These are phyloP conservation scores for Entomortierella lignicola DNA, from an alignment of 192 early-diverging fungal genomes.

Conservation along the genomic window DNA sequence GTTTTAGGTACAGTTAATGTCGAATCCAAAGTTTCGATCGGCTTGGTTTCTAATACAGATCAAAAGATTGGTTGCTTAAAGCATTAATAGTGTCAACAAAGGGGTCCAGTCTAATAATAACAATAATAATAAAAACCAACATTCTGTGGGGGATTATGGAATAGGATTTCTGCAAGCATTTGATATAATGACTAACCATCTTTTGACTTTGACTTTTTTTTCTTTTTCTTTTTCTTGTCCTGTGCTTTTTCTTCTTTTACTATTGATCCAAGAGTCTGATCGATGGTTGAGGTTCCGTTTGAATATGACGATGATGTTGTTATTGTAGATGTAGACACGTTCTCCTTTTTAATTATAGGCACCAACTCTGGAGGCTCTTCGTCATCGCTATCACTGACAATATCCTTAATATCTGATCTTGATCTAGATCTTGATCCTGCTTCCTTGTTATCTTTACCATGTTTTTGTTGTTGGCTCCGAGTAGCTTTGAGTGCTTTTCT, in stretches of 20 bases:
- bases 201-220: neutral
- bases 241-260: neutral
- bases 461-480: neutral
- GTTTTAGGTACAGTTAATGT: neutral
- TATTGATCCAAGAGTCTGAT: no score
- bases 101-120: no score
- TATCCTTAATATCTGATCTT: neutral
- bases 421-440: neutral
- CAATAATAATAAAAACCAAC: no score
- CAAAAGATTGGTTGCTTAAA: neutral
- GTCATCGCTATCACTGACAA: constrained; percentile 11
- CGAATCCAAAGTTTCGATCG: neutral
- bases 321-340: neutral
- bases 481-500: neutral
- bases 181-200: no score
- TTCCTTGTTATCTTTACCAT: neutral
- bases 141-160: neutral
- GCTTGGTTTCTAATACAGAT: neutral
- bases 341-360: neutral
- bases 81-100: neutral
- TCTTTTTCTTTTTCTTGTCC: neutral
- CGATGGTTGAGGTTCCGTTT: no score
- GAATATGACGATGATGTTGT: neutral
- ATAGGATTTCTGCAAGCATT: neutral
- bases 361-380: constrained; percentile 33